Evolutionary conservation across 805 yeast species (phyloP).

Genomic region (Helenozyma rhizophorensis): DNA sequence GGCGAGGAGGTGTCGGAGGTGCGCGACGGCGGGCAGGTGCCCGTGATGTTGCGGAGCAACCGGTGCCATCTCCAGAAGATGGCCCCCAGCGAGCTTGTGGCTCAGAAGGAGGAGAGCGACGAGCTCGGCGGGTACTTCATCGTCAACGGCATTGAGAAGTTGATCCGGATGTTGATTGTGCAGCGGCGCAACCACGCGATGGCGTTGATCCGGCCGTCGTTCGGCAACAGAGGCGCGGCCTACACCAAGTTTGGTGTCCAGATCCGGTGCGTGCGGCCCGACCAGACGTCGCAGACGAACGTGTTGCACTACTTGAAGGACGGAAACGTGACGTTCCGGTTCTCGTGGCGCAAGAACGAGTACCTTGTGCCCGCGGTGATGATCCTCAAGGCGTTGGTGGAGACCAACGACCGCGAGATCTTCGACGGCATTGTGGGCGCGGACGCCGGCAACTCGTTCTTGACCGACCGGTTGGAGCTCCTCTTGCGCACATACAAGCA

Average conservation of each 20-base stretch:
- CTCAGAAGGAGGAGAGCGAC: slow-evolving; percentile 82
- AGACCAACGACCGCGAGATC: slow-evolving; percentile 90
- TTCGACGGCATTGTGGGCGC: slow-evolving; percentile 95
- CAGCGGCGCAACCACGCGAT: slow-evolving; percentile 97
- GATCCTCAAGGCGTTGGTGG: slow-evolving; percentile 85
- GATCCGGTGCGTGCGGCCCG: slow-evolving; percentile 91
- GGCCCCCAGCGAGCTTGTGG: slow-evolving; percentile 78
- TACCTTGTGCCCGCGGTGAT: slow-evolving; percentile 89
- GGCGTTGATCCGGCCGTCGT: slow-evolving; percentile 95
- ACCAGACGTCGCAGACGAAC: slow-evolving; percentile 95
- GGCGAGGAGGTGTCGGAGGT: slow-evolving; percentile 77
- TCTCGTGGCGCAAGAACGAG: slow-evolving; percentile 96
- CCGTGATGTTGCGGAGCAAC: slow-evolving; percentile 86
- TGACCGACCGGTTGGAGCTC: slow-evolving; percentile 96
- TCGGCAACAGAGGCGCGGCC: slow-evolving; percentile 87
- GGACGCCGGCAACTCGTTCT: slow-evolving; percentile 81
- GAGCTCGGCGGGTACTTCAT: slow-evolving; percentile 96
- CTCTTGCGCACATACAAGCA: slow-evolving; percentile 83
- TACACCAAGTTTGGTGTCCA: slow-evolving; percentile 91
- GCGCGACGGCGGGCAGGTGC: slow-evolving; percentile 88
- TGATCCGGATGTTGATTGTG: slow-evolving; percentile 94
- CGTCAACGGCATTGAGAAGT: slow-evolving; percentile 94
- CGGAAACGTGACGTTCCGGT: slow-evolving; percentile 94
- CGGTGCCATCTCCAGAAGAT: slow-evolving; percentile 85
- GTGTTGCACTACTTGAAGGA: slow-evolving; percentile 94